Evolutionary conservation across 768 basidiomycete species (phyloP).

Genomic region (Coprinopsis cinerea): DNA sequence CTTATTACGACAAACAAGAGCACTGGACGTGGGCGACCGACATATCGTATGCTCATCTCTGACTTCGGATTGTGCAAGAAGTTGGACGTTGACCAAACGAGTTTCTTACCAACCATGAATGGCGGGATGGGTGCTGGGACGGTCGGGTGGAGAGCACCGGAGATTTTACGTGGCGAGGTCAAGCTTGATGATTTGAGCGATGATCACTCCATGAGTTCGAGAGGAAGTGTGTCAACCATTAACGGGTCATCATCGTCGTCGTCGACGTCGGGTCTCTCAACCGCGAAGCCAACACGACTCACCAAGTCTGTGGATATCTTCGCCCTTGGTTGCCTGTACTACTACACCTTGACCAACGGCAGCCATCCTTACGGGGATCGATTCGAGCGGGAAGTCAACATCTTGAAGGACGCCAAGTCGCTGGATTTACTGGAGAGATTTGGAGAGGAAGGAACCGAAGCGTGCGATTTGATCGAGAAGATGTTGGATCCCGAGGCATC

Average conservation of each 20-base stretch:
- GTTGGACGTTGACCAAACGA: slow-evolving; percentile 92
- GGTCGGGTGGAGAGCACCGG: slow-evolving; percentile 96
- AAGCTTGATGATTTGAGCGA: slow-evolving; percentile 76
- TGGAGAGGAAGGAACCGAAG: slow-evolving; percentile 94
- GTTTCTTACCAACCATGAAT: slow-evolving; percentile 88
- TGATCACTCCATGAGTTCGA: slow-evolving; percentile 61
- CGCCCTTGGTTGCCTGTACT: slow-evolving; percentile 92
- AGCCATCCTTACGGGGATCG: slow-evolving; percentile 91
- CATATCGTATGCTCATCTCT: slow-evolving; percentile 84
- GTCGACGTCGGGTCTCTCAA: slow-evolving; percentile 20
- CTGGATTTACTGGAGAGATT: slow-evolving; percentile 69
- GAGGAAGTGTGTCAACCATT: slow-evolving; percentile 55
- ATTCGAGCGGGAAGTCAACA: slow-evolving; percentile 92
- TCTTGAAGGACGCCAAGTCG: slow-evolving; percentile 72
- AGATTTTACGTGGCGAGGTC: slow-evolving; percentile 91
- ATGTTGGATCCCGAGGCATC: slow-evolving; percentile 80
- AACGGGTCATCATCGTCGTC: slow-evolving; percentile 25
- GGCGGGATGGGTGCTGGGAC: slow-evolving; percentile 89
- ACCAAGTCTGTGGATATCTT: slow-evolving; percentile 98
- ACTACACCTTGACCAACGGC: slow-evolving; percentile 85
- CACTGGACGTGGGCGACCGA: slow-evolving; percentile 27
- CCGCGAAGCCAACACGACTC: slow-evolving; percentile 54
- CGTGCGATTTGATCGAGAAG: slow-evolving; percentile 64
- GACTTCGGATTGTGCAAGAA: slow-evolving; percentile 98
- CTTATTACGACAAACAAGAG: slow-evolving; percentile 71